These are phyloP conservation scores for Diaporthe ilicicola DNA, from an alignment of 2,329 filamentous ascomycete genomes.

Conservation along the genomic window DNA sequence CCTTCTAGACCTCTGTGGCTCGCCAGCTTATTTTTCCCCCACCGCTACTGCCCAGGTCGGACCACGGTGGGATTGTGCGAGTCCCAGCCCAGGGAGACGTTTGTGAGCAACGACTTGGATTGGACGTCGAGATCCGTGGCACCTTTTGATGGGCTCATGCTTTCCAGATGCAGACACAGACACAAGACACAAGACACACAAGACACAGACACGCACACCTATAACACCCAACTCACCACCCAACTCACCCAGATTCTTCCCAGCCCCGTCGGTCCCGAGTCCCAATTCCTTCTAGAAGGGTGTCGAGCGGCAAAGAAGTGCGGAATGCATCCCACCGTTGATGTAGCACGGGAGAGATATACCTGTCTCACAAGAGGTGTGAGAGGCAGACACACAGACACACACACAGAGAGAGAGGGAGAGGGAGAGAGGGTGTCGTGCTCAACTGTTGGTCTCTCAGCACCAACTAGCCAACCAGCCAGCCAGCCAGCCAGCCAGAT, in stretches of 20 bases:
- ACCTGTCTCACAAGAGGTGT: constrained; percentile 19
- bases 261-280: constrained; percentile 11
- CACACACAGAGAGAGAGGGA: no score
- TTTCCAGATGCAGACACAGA: not conserved
- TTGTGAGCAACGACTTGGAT: not conserved
- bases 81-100: not conserved
- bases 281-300: constrained; percentile 9
- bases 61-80: constrained; percentile 6
- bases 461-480: no score
- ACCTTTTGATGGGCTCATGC: constrained; percentile 23
- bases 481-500: no score
- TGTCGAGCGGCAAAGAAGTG: constrained; percentile 12
- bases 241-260: not conserved
- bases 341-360: constrained; percentile 21
- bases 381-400: no score
- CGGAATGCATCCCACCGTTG: constrained; percentile 10
- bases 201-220: not conserved
- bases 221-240: not conserved
- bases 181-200: constrained; percentile 2
- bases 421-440: not conserved
- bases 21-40: not conserved
- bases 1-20: not conserved
- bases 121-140: constrained; percentile 24
- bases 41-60: not conserved
- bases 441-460: not conserved